Base-by-base conservation (phyloP, 495 filamentous ascomycete genomes). In the Penicillium alfredii region DNA sequence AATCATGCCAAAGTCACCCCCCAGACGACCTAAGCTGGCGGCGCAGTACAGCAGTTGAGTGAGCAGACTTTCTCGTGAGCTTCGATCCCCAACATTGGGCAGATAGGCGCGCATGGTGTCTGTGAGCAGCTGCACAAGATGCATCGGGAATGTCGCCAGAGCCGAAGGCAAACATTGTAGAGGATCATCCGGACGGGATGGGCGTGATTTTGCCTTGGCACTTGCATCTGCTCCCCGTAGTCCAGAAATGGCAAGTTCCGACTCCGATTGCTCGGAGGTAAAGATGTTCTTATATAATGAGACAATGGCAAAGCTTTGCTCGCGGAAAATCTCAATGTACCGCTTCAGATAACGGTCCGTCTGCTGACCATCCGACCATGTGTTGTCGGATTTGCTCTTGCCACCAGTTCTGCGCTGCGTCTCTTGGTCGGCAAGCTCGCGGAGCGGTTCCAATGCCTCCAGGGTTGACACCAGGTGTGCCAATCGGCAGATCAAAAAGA, bases 11-110 rank as follows among this genome's bases (percentile, higher is more conserved):
- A 97, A 97, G 59, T 97, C 93, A 1, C 86, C 88, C 5, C 93
- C 93, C 1, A 97, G 64, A 17, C 93, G 75, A 4, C 92, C 92
- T 42, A 99, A 64, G 64, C 88, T 95, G 11, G 88, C 88, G 2
- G 89, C 88, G 47, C 90, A 96, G 63, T 97, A 99, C 12, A 97
- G 69, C 2, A 97, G 84, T 55, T 99, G 93, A 0, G 89, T 99
- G 2, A 97, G 64, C 37, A 99, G 64, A 51, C 86, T 92, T 45
- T 99, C 93, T 27, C 69, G 71, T 0, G 82, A 81, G 25, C 77
- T 74, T 26, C 79, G 80, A 51, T 97, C 90, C 45, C 74, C 73
- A 10, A 99, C 78, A 38, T 84, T 89, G 0, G 87, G 84, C 4
- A 97, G 69, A 62, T 97, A 97, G 11, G 61, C 60, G 38, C 78